Base-by-base conservation (phyloP, 768 basidiomycete genomes). In the Scleroderma bovista region DNA sequence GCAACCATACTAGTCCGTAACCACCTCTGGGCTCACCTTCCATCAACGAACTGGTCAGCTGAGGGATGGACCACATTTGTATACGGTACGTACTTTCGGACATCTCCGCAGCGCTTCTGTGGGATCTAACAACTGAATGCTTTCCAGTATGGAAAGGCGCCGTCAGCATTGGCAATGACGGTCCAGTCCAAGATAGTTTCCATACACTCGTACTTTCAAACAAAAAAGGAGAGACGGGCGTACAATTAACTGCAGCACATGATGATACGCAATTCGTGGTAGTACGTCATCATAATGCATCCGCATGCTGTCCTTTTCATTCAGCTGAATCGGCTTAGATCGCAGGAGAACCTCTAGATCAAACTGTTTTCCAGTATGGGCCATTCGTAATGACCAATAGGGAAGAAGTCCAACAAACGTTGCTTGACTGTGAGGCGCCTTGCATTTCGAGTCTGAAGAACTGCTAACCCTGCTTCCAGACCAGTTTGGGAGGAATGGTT, bases 61-160 rank as follows among this genome's bases (percentile, higher is more conserved):
- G 57, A 72, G n/a, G 86, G 84, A 16, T 98, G 95, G 95, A 96
- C 92, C 6, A 67, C 88, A 0, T 96, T 97, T 62, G 70, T 86
- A 23, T 95, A 93, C 65, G 75, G 89, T 90, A 61, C 54, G 84
- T 62, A 15, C 46, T 34, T 0, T 20, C 32, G 3, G 24, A 29
- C 26, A 29, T 29, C 9, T 9, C 26, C 6, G n/a, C 47, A 33
- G 36, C 39, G 17, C 29, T 13, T 32, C 7, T 33, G 20, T 38
- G n/a, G 31, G n/a, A 19, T 24, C 42, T 61, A 26, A 56, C 51
- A 13, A 17, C 20, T 17, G 29, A 19, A 37, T 17, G 22, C 36
- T 3, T 26, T 20, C 46, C 46, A 69, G 66, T 65, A 22, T 67
- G 65, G 67, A 59, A 66, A 48, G 95, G 94, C 1, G 64, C 70